Percentiles rank a stretch among this genome's conserved stretches.
Evolutionary conservation across 306 rosid species (phyloP).

Genomic region (Fragaria nilgerrensis): DNA sequence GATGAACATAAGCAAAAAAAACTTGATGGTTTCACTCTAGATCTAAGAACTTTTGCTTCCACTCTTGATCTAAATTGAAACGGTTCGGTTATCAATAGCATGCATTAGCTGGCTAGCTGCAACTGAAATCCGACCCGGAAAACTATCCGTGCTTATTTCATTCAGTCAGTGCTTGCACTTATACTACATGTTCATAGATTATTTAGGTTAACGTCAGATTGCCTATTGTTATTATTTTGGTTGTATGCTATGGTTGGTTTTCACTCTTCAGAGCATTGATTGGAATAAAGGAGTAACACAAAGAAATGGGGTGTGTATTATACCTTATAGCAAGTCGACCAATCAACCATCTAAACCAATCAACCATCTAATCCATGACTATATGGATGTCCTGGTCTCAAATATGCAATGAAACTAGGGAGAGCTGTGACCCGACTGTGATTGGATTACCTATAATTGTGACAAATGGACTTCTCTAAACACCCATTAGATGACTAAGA

Average conservation of each 20-base stretch:
- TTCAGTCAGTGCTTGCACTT: not conserved
- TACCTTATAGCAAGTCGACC: not conserved
- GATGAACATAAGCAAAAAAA: not conserved
- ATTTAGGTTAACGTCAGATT: not conserved
- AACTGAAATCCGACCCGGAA: not conserved
- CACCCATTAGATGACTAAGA: not conserved
- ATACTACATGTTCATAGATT: not conserved
- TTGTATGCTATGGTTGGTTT: not conserved
- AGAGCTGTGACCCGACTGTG: not conserved
- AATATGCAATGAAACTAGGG: not conserved
- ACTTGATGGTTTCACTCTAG: not conserved
- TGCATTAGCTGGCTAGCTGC: not conserved
- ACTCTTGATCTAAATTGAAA: not conserved
- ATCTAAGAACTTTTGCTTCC: not conserved
- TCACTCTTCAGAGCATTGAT: not conserved
- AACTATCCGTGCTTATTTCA: not conserved
- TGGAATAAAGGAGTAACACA: not conserved
- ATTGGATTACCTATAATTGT: not conserved
- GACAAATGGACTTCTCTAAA: not conserved
- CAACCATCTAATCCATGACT: not conserved
- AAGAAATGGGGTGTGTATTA: not conserved
- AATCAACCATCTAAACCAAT: not conserved
- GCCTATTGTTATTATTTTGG: not conserved
- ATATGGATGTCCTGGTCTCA: not conserved
- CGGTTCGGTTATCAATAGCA: not conserved